These are phyloP conservation scores for Cercospora janseana DNA, from an alignment of 2,329 filamentous ascomycete genomes.

Conservation along the genomic window DNA sequence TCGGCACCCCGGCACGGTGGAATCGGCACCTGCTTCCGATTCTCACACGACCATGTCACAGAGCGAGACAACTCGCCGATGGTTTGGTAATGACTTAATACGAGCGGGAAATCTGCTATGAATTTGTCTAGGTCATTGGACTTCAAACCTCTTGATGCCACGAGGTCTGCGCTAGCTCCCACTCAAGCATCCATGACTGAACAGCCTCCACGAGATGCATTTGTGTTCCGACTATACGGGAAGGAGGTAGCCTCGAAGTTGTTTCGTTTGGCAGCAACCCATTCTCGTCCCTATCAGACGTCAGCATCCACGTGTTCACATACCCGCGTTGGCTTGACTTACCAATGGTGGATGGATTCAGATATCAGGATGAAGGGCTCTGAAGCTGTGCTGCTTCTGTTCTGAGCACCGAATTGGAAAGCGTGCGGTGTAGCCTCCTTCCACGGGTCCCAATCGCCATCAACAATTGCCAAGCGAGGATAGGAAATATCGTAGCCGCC, in stretches of 20 bases:
- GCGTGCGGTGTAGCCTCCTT: conserved; percentile 45
- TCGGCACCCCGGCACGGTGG: no score
- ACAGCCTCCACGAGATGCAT: conserved; percentile 60
- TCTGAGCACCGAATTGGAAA: conserved; percentile 43
- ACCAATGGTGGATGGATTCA: conserved; percentile 72
- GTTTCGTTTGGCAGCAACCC: conserved; percentile 62
- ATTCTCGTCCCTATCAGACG: conserved; percentile 29
- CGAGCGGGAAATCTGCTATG: no score
- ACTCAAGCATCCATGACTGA: conserved; percentile 65
- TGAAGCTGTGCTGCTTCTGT: conserved; percentile 58
- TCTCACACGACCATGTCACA: no score
- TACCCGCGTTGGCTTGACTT: neutral
- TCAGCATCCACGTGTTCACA: neutral
- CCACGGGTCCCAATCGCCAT: conserved; percentile 80
- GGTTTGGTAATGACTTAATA: no score
- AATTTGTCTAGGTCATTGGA: no score
- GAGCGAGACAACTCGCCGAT: no score
- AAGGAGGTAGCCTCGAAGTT: conserved; percentile 56
- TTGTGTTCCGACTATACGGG: conserved; percentile 59
- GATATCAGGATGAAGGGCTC: conserved; percentile 73
- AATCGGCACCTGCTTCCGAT: no score
- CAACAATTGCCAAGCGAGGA: conserved; percentile 71
- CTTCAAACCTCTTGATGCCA: conserved; percentile 9
- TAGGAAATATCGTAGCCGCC: conserved; percentile 70
- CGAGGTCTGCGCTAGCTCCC: conserved; percentile 35